Evolutionary conservation across 2,329 filamentous ascomycete species (phyloP).

Genomic region (Colletotrichum cordylinicola): DNA sequence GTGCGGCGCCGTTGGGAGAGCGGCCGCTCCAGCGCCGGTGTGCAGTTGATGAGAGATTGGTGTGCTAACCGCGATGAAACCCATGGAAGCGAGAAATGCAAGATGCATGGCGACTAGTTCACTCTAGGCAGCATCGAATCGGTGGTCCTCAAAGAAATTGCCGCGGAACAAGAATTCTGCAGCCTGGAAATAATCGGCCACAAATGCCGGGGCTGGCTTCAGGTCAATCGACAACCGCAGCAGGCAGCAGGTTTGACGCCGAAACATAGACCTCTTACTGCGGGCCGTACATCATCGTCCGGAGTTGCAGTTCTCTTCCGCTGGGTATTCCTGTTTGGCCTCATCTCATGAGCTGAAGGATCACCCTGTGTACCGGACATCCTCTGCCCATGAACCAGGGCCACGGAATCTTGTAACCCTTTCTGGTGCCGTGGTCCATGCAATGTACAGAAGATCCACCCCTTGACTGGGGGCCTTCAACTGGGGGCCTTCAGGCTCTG

Average conservation of each 20-base stretch:
- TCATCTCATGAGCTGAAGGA: background rate
- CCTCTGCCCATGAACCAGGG: slow-evolving; percentile 19
- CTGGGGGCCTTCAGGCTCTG: background rate
- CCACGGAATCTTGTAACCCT: background rate
- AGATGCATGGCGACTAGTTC: background rate
- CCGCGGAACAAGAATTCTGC: background rate
- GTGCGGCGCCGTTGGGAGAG: background rate
- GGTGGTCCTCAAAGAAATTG: background rate
- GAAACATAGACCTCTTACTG: background rate
- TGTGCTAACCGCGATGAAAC: background rate
- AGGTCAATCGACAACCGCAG: background rate
- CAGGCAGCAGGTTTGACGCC: slow-evolving; percentile 8
- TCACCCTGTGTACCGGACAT: background rate
- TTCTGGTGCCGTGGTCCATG: slow-evolving; percentile 1
- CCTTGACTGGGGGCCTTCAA: background rate
- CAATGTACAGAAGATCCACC: background rate
- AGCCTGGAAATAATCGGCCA: slow-evolving; percentile 1
- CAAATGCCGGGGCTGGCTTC: background rate
- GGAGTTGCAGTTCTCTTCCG: background rate
- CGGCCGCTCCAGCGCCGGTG: background rate
- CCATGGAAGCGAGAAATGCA: background rate
- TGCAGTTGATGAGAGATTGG: background rate
- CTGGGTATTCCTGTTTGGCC: background rate
- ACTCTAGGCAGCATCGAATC: background rate
- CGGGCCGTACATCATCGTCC: background rate